These are phyloP conservation scores for Amaranthus palmeri DNA, from an alignment of 148 eudicot genomes.

Conservation along the genomic window DNA sequence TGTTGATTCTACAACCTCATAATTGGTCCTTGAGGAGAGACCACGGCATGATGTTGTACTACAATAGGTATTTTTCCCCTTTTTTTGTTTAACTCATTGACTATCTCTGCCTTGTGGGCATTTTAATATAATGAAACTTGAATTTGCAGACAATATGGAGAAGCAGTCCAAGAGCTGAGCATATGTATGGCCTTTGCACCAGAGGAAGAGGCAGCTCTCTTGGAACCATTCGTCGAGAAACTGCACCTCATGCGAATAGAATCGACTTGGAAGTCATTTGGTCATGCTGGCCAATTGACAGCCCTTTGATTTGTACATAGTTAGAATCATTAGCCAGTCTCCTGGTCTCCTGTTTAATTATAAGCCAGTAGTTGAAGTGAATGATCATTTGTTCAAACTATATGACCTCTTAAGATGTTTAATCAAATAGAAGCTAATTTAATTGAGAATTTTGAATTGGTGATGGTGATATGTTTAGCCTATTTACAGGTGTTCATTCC, in stretches of 20 bases:
- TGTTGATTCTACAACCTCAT: slow-evolving; percentile 78
- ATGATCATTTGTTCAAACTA: background rate
- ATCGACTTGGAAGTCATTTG: slow-evolving; percentile 70
- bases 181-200: slow-evolving; percentile 99
- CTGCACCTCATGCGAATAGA: slow-evolving; percentile 72
- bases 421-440: background rate
- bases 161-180: slow-evolving; percentile 87
- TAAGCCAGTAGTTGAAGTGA: slow-evolving; percentile 7
- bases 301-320: slow-evolving; percentile 26
- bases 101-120: background rate
- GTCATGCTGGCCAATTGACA: slow-evolving; percentile 51
- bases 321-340: background rate
- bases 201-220: slow-evolving; percentile 75
- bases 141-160: slow-evolving; percentile 61
- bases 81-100: background rate
- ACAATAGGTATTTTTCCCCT: slow-evolving; percentile 48
- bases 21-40: slow-evolving; percentile 90
- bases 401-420: slow-evolving; percentile 7
- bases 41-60: slow-evolving; percentile 91
- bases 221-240: slow-evolving; percentile 80
- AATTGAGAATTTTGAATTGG: background rate
- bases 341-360: background rate
- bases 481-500: background rate
- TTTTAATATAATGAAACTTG: background rate
- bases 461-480: background rate